Percentiles rank a stretch among this genome's conserved stretches.
Conservation (phyloP, 495 filamentous ascomycete genomes). For the Penicillium bovifimosum region DNA sequence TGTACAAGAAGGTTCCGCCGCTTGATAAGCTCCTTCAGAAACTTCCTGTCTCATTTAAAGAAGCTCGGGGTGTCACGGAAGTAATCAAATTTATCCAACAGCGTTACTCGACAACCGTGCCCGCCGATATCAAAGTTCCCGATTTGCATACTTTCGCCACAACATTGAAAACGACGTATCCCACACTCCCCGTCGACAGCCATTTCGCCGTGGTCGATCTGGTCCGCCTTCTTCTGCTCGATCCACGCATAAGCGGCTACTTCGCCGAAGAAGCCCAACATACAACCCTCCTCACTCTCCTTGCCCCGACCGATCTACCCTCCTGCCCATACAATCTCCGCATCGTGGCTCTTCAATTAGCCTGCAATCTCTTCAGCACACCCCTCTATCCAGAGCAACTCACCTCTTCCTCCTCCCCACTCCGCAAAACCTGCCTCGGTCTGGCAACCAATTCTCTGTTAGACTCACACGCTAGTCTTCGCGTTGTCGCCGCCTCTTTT, state of each 20-base stretch:
- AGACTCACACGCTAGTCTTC: conserved; percentile 47
- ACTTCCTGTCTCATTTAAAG: conserved; percentile 49
- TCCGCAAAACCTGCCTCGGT: conserved; percentile 34
- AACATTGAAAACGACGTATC: conserved; percentile 27
- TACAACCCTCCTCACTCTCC: conserved; percentile 56
- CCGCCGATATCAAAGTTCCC: conserved; percentile 47
- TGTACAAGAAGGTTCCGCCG: conserved; percentile 75
- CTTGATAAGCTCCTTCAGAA: conserved; percentile 79
- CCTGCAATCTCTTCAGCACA: conserved; percentile 58
- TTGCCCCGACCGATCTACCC: conserved; percentile 45
- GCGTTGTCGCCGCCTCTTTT: conserved; percentile 76
- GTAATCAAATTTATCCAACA: conserved; percentile 61
- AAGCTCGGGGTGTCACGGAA: conserved; percentile 47
- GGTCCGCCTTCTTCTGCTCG: conserved; percentile 67
- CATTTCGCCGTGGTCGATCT: conserved; percentile 80
- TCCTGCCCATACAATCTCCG: conserved; percentile 72
- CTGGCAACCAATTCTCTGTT: conserved; percentile 51
- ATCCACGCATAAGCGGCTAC: conserved; percentile 79
- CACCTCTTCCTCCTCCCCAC: conserved; percentile 20
- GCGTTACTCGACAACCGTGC: conserved; percentile 15
- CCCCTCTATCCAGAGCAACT: conserved; percentile 46
- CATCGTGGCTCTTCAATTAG: conserved; percentile 66
- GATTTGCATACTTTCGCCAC: conserved; percentile 42
- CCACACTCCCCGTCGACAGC: conserved; percentile 37
- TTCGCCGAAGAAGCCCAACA: conserved; percentile 71